A percentile compares a stretch with the other conserved stretches of the same genome.
These are phyloP conservation scores for Cubamyces sp. DNA, from an alignment of 768 basidiomycete species.

Conservation along the genomic window DNA sequence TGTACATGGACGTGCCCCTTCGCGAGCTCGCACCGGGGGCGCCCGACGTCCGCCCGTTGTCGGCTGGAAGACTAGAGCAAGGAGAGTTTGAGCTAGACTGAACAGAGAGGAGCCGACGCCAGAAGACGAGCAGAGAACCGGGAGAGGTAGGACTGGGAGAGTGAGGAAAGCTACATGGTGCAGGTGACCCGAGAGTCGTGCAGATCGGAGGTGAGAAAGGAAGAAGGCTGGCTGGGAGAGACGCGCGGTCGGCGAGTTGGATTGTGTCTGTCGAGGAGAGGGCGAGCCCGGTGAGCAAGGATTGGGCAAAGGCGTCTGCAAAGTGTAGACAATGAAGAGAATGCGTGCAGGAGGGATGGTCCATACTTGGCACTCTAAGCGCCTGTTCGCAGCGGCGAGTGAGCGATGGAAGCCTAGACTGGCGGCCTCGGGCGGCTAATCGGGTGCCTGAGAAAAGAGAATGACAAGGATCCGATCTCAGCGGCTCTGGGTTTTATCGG, in stretches of 20 bases:
- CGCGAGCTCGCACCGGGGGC: too few species aligned
- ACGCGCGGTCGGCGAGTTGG: neutral
- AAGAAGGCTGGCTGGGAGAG: neutral
- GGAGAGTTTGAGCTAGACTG: too few species aligned
- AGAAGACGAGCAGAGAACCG: neutral
- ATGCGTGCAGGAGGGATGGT: neutral
- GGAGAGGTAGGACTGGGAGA: neutral
- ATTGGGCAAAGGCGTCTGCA: neutral
- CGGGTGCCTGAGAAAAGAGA: constrained; percentile 27
- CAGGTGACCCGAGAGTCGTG: neutral
- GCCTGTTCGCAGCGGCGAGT: neutral
- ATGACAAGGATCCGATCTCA: constrained; percentile 31
- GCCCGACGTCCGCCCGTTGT: neutral
- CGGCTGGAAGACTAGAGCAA: neutral
- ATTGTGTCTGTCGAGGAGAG: neutral
- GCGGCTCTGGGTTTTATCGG: constrained; percentile 29
- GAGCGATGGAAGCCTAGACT: constrained; percentile 15
- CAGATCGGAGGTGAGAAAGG: neutral
- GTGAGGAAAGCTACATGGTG: neutral
- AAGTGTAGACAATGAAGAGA: neutral
- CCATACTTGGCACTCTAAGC: neutral
- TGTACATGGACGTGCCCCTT: too few species aligned
- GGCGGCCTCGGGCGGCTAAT: constrained; percentile 21
- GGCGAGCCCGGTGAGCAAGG: neutral
- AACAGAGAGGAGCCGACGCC: too few species aligned